Evolutionary conservation across 164 flowering plant species (phyloP).

Genomic region (Amborella trichopoda): DNA sequence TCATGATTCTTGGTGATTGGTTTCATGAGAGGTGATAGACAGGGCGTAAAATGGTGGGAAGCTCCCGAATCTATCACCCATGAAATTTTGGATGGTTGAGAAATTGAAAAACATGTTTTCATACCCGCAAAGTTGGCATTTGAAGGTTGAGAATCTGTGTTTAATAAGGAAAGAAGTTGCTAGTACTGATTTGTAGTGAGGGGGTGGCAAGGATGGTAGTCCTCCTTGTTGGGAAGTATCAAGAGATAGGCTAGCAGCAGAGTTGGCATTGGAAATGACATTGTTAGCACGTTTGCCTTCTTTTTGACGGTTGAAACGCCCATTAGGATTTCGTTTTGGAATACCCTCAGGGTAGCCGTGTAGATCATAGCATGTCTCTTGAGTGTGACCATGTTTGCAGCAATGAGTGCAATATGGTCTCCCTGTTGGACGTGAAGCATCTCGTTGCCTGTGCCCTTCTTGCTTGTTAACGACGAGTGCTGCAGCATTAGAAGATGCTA

Average conservation of each 20-base stretch:
- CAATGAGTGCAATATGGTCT: not conserved
- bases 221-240: not conserved
- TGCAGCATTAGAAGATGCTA: not conserved
- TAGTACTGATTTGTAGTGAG: no score
- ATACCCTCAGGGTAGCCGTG: no score
- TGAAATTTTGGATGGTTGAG: not conserved
- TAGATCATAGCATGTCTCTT: not conserved
- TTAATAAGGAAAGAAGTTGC: no score
- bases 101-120: not conserved
- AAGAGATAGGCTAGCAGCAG: no score
- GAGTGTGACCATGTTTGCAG: not conserved
- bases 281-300: not conserved
- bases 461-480: no score
- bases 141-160: no score
- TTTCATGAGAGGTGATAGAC: not conserved
- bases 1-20: no score
- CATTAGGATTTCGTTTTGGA: no score
- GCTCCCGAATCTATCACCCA: not conserved
- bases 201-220: not conserved
- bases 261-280: not conserved
- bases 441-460: not conserved
- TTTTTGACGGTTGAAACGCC: no score
- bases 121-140: not conserved
- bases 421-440: no score
- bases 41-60: not conserved